Evolutionary conservation across 176 grass and related monocot genomes (phyloP), one percentile per base, ranked within the genome.

Genomic region (Tillandsia fasciculata): DNA sequence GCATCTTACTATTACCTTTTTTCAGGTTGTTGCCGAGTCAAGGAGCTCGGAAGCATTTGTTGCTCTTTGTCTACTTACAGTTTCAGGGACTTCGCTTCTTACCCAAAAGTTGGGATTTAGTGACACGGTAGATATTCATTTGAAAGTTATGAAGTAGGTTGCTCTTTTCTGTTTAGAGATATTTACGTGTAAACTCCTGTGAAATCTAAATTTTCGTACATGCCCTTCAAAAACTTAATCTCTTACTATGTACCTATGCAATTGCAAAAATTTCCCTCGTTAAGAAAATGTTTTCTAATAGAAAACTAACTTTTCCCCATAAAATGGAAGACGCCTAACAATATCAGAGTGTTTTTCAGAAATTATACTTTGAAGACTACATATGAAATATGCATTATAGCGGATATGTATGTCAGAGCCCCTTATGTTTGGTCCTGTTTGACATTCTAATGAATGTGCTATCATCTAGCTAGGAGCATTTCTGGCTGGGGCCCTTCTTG

Each of bases 21-120:
- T 74, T 49, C 82, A 99, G 94, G 83, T 99, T 80, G 94, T 99
- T 73, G 89, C 89, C 56, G 94, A 99, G 72, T 99, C 94, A 9
- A 90, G 94, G 69, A 99, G 94, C 69, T 93, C 94, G 75, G 94
- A 99, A 78, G 94, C 94, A 81, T 99, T 99, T 85, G 89, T 99
- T 79, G 94, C 94, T 2, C 89, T 99, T 28, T 99, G 94, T 70
- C 79, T 99, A 68, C 89, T 99, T 61, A 99, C 94, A 0, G 89
- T 93, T 68, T 80, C 94, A 75, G 94, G 89, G 58, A 99, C 94
- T 56, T 99, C 94, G 64, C 94, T 99, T 84, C 77, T 99, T 69
- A 99, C 94, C 8, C 94, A 99, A 75, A 81, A 82, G 54, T 72
- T 99, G 72, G 94, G 94, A 49, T 99, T 99, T 76, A 99, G 94